Conservation (phyloP, 2,329 filamentous ascomycete species). For the Calycina marina region DNA sequence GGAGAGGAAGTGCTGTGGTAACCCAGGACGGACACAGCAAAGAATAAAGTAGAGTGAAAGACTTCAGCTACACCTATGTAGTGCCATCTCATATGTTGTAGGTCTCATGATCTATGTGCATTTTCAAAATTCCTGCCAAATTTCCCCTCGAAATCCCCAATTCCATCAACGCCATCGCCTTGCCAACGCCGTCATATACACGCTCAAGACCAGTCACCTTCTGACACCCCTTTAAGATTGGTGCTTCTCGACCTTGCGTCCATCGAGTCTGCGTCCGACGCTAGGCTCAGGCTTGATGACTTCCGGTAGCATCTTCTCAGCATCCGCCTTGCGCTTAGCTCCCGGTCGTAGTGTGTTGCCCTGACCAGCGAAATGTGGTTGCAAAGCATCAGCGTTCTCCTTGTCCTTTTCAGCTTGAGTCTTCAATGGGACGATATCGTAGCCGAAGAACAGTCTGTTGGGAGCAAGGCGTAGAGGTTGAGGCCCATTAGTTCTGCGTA, state of each 20-base stretch:
- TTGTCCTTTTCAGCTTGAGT: constrained; percentile 58
- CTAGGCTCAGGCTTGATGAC: constrained; percentile 12
- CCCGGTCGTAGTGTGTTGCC: constrained; percentile 64
- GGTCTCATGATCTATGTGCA: too few relatives aligned
- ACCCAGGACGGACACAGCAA: too few relatives aligned
- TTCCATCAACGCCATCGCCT: background rate
- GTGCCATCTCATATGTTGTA: too few relatives aligned
- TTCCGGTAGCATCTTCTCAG: constrained; percentile 9
- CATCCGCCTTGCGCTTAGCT: constrained; percentile 46
- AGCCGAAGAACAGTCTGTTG: constrained; percentile 94
- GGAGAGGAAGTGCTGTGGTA: too few relatives aligned
- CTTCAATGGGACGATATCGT: constrained; percentile 79
- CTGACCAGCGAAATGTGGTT: constrained; percentile 68
- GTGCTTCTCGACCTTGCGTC: constrained; percentile 5
- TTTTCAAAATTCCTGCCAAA: too few relatives aligned
- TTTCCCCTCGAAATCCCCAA: too few relatives aligned
- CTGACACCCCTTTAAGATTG: background rate
- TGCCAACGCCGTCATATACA: background rate
- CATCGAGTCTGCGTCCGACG: constrained; percentile 15
- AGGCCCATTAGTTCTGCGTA: constrained; percentile 55
- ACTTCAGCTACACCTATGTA: too few relatives aligned
- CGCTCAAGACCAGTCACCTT: background rate
- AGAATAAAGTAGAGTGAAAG: too few relatives aligned
- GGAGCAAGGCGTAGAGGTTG: constrained; percentile 72
- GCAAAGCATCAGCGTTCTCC: constrained; percentile 47